Evolutionary conservation across 768 basidiomycete species (phyloP).

Genomic region (Paxillus involutus): DNA sequence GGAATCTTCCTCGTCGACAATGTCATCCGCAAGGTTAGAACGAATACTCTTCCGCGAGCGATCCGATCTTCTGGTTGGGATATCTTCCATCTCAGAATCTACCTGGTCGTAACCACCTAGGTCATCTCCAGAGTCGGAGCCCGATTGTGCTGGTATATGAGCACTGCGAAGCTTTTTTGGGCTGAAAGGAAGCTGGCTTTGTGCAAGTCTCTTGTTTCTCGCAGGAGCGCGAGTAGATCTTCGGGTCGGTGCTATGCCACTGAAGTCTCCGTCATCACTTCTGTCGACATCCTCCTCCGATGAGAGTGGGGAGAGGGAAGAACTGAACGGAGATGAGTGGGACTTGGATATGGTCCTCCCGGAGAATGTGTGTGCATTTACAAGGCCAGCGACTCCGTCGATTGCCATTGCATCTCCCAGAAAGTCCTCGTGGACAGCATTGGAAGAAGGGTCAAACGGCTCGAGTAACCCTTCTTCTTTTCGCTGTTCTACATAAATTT

Average conservation of each 20-base stretch:
- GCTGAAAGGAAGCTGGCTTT: constrained; percentile 59
- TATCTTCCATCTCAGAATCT: constrained; percentile 23
- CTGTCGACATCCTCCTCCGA: constrained; percentile 29
- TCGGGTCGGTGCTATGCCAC: constrained; percentile 3
- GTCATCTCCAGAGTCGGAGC: constrained; percentile 39
- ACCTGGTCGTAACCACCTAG: constrained; percentile 39
- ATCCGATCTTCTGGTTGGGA: constrained; percentile 45
- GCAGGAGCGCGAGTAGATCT: constrained; percentile 18
- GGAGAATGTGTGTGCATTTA: constrained; percentile 3
- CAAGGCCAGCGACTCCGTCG: constrained; percentile 8
- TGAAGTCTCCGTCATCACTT: constrained; percentile 14
- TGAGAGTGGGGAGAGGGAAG: constrained; percentile 25
- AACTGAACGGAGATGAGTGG: constrained; percentile 3
- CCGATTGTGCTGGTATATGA: constrained; percentile 18
- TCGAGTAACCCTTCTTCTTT: constrained; percentile 43
- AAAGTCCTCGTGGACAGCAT: constrained; percentile 54
- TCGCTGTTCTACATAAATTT: constrained; percentile 39
- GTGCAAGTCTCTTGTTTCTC: constrained; percentile 2
- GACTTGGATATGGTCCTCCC: constrained; percentile 13
- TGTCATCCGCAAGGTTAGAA: constrained; percentile 33
- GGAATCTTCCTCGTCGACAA: constrained; percentile 27
- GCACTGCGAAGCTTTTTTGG: constrained; percentile 57
- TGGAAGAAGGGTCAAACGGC: constrained; percentile 61
- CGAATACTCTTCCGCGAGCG: constrained; percentile 42
- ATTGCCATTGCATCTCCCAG: constrained; percentile 39